phyloP scores from a whole-genome alignment of 2,329 filamentous ascomycete genomes.

The Hypoxylon sp. region DNA sequence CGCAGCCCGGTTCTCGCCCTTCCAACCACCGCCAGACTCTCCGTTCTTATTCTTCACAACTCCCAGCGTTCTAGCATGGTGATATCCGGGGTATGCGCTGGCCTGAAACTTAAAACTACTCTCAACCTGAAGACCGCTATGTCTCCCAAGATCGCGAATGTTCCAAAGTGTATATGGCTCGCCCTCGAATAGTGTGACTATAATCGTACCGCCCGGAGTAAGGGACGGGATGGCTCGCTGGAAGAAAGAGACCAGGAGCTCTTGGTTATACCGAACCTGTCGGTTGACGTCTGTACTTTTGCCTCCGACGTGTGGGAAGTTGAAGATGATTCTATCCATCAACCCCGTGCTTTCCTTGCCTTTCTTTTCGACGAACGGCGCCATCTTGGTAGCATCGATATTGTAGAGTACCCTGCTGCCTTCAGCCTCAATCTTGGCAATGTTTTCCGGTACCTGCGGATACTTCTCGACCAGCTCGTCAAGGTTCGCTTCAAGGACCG shows the following conservation, averaged over 20 bases:
- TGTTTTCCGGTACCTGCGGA: slow-evolving; percentile 73
- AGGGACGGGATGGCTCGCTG: slow-evolving; percentile 64
- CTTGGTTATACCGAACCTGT: slow-evolving; percentile 92
- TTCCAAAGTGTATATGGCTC: slow-evolving; percentile 98
- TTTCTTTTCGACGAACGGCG: slow-evolving; percentile 59
- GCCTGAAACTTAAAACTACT: slow-evolving; percentile 77
- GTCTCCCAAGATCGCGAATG: slow-evolving; percentile 84
- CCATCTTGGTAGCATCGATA: slow-evolving; percentile 76
- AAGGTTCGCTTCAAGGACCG: slow-evolving; percentile 70
- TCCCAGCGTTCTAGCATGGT: slow-evolving; percentile 78
- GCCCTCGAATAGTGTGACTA: slow-evolving; percentile 91
- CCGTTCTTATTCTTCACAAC: slow-evolving; percentile 64
- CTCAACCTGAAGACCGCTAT: slow-evolving; percentile 77
- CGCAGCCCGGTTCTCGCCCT: slow-evolving; percentile 63
- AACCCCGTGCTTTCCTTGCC: slow-evolving; percentile 48
- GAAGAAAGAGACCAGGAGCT: slow-evolving; percentile 78
- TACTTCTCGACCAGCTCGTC: slow-evolving; percentile 77
- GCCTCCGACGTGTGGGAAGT: slow-evolving; percentile 96
- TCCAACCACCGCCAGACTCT: slow-evolving; percentile 61
- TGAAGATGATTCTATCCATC: slow-evolving; percentile 89
- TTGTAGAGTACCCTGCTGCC: slow-evolving; percentile 65
- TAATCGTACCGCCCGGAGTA: slow-evolving; percentile 69
- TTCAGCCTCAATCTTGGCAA: slow-evolving; percentile 63
- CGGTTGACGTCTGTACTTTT: slow-evolving; percentile 93
- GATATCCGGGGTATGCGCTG: slow-evolving; percentile 77